phyloP scores from a whole-genome alignment of 768 basidiomycete genomes.

The Brasilioporus rufonigricans region DNA sequence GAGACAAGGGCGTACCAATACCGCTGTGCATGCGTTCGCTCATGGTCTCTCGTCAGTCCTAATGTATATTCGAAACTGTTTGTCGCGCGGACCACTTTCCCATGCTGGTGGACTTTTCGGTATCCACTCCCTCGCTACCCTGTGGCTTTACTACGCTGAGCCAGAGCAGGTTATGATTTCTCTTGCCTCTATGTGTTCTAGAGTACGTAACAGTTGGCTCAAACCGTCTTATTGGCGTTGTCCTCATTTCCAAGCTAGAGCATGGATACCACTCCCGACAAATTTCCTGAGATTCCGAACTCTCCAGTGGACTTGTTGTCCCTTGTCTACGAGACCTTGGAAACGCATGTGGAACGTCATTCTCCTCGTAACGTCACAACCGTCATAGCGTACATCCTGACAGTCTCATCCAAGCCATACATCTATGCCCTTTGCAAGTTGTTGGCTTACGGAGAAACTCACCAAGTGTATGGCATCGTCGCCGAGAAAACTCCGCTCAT shows the following conservation, averaged over 20 bases:
- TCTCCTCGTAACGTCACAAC: conserved; percentile 50
- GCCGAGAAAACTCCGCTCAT: conserved; percentile 9
- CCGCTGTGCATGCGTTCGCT: conserved; percentile 63
- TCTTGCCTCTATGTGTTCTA: conserved; percentile 54
- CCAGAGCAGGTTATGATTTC: conserved; percentile 51
- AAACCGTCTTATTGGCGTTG: not conserved
- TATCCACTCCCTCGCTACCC: conserved; percentile 34
- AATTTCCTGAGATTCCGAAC: conserved; percentile 43
- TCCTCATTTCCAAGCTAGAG: conserved; percentile 21
- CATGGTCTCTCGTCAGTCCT: conserved; percentile 61
- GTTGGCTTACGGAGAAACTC: conserved; percentile 46
- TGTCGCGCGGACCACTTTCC: conserved; percentile 42
- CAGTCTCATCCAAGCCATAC: conserved; percentile 60
- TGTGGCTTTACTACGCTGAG: conserved; percentile 50
- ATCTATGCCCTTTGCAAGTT: conserved; percentile 55
- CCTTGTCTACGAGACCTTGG: conserved; percentile 55
- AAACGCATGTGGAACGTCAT: conserved; percentile 50
- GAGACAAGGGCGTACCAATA: conserved; percentile 46
- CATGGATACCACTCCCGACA: conserved; percentile 33
- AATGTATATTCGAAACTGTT: conserved; percentile 44
- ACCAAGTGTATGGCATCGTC: conserved; percentile 28
- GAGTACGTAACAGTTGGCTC: conserved; percentile 42
- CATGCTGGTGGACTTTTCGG: conserved; percentile 12
- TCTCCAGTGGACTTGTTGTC: conserved; percentile 55
- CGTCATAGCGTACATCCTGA: conserved; percentile 66